Evolutionary conservation across 441 rosid genomes (phyloP).

Genomic region (Bocquillonia castaneifolia): DNA sequence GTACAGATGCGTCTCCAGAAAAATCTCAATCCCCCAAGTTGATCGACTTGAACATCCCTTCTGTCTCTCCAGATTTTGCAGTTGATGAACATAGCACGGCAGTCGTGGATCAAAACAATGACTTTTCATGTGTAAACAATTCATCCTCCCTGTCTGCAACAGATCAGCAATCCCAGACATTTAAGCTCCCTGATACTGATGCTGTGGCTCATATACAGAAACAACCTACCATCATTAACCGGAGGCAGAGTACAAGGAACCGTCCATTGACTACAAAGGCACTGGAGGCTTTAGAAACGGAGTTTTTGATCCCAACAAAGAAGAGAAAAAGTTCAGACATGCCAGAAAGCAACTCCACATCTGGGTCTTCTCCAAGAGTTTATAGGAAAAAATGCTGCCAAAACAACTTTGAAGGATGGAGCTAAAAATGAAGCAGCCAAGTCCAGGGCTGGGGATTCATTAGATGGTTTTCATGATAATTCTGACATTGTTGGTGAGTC

Average conservation of each 20-base stretch:
- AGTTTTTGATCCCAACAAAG: constrained; percentile 29
- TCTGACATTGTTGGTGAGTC: constrained; percentile 16
- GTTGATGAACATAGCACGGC: constrained; percentile 25
- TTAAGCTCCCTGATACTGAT: constrained; percentile 25
- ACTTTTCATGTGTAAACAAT: constrained; percentile 27
- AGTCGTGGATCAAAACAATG: constrained; percentile 31
- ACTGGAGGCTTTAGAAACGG: constrained; percentile 46
- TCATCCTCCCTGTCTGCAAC: constrained; percentile 28
- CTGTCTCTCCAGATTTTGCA: constrained; percentile 37
- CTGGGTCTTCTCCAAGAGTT: constrained; percentile 31
- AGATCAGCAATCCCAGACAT: constrained; percentile 27
- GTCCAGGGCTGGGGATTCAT: constrained; percentile 24
- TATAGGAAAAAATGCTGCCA: constrained; percentile 23
- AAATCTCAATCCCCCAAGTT: constrained; percentile 27
- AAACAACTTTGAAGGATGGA: constrained; percentile 30
- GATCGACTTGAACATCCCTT: constrained; percentile 55
- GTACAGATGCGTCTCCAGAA: constrained; percentile 26
- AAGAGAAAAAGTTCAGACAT: constrained; percentile 37
- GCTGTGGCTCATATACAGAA: constrained; percentile 20
- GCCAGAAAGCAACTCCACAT: constrained; percentile 24
- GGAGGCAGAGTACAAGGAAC: constrained; percentile 45
- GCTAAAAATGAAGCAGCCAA: constrained; percentile 24
- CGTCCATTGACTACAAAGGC: constrained; percentile 48
- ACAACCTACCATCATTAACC: constrained; percentile 21
- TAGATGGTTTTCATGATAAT: constrained; percentile 17